Evolutionary conservation across 768 basidiomycete genomes (phyloP).

Genomic region (Boletus insuetus): DNA sequence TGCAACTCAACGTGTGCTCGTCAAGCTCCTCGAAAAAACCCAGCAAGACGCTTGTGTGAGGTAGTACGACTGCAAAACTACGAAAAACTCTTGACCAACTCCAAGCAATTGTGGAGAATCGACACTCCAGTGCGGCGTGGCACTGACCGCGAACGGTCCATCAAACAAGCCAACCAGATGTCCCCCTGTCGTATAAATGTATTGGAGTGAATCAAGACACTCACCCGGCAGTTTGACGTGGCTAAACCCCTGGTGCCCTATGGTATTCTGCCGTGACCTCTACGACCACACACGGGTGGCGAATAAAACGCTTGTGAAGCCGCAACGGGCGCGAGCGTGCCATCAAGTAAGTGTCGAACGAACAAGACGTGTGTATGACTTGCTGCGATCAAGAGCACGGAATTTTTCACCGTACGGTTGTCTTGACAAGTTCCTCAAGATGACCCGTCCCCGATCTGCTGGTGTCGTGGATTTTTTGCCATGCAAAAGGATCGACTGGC

Average conservation of each 20-base stretch:
- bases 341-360: constrained; percentile 23
- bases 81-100: constrained; percentile 1
- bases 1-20: constrained; percentile 30
- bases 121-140: not conserved
- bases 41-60: constrained; percentile 29
- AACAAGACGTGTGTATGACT: constrained; percentile 18
- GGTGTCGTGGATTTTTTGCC: constrained; percentile 6
- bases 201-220: constrained; percentile 33
- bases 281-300: constrained; percentile 5
- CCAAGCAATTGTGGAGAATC: constrained; percentile 7
- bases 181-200: constrained; percentile 25
- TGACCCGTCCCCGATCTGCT: not conserved
- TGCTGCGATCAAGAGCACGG: constrained; percentile 20
- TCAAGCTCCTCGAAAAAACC: constrained; percentile 21
- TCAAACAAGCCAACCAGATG: constrained; percentile 9
- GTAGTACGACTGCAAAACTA: constrained; percentile 20
- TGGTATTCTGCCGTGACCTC: constrained; percentile 4
- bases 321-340: constrained; percentile 14
- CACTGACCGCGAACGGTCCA: not conserved
- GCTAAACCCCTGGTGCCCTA: not conserved
- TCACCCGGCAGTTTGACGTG: constrained; percentile 23
- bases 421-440: constrained; percentile 11
- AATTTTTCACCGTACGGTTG: constrained; percentile 28
- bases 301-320: constrained; percentile 13
- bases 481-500: not conserved